Evolutionary conservation across 176 grass and related monocot species (phyloP).

Genomic region (Oropetium thomaeum): DNA sequence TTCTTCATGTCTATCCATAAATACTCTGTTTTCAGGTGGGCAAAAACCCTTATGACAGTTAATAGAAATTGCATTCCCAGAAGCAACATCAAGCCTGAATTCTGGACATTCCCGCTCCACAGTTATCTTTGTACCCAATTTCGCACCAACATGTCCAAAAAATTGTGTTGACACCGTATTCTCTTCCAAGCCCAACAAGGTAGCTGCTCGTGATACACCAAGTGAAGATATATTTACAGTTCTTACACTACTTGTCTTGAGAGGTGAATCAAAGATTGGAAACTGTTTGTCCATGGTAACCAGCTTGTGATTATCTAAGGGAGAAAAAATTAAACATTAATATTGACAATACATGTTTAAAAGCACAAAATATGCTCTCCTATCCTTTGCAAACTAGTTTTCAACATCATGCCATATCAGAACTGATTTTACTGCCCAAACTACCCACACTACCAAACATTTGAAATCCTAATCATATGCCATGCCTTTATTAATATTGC

Average conservation of each 20-base stretch:
- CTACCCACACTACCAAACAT: no score
- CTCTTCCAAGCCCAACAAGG: slow-evolving; percentile 75
- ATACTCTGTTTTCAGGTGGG: slow-evolving; percentile 41
- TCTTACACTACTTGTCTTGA: slow-evolving; percentile 55
- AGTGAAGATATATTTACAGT: slow-evolving; percentile 67
- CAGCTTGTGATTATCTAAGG: slow-evolving; percentile 33
- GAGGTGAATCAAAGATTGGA: slow-evolving; percentile 42
- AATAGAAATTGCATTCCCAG: slow-evolving; percentile 24
- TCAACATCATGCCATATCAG: slow-evolving; percentile 18
- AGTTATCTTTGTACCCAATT: slow-evolving; percentile 44
- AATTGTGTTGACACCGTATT: slow-evolving; percentile 57
- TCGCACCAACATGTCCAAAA: slow-evolving; percentile 49
- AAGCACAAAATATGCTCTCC: background rate
- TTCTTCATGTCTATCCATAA: slow-evolving; percentile 30
- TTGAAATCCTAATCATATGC: slow-evolving; percentile 4
- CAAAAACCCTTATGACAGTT: slow-evolving; percentile 7
- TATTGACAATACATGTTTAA: background rate
- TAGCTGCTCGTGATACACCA: slow-evolving; percentile 68
- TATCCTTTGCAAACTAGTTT: slow-evolving; percentile 1
- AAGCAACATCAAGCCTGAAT: slow-evolving; percentile 22
- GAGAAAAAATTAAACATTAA: slow-evolving; percentile 34
- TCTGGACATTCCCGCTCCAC: slow-evolving; percentile 33
- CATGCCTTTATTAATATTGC: background rate
- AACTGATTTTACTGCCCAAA: slow-evolving; percentile 24
- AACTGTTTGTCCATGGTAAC: slow-evolving; percentile 31